Conservation (phyloP, 2,329 filamentous ascomycete genomes). For the Elsinoe batatas region DNA sequence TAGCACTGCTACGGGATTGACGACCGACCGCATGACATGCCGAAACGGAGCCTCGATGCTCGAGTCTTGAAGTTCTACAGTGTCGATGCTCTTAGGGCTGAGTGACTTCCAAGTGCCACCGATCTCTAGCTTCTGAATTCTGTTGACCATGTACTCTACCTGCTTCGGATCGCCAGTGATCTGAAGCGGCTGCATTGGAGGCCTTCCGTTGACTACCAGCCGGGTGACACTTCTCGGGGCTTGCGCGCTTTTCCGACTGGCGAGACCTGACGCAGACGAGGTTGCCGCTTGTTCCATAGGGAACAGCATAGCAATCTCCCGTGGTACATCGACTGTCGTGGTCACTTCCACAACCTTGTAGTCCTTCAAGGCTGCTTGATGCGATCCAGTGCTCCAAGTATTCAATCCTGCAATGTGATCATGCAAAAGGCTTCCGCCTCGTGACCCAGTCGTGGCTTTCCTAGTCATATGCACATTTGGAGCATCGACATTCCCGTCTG, state of each 20-base stretch:
- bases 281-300: neutral
- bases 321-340: neutral
- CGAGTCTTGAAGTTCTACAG: neutral
- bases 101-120: neutral
- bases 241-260: neutral
- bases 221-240: neutral
- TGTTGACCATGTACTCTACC: neutral
- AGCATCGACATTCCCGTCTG: too few relatives aligned
- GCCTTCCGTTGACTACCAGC: neutral
- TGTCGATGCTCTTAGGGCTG: neutral
- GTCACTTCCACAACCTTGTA: conserved; percentile 3
- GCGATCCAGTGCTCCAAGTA: too few relatives aligned
- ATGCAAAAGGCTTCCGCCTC: too few relatives aligned
- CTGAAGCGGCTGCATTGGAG: neutral
- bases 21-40: conserved; percentile 7
- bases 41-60: neutral
- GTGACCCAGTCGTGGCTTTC: too few relatives aligned
- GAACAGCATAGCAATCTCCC: neutral
- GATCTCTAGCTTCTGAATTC: neutral
- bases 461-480: too few relatives aligned
- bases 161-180: neutral
- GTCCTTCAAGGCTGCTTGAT: neutral
- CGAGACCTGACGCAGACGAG: neutral
- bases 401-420: too few relatives aligned
- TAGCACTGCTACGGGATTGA: conserved; percentile 47